phyloP scores from a whole-genome alignment of 192 early-diverging fungal species.

The Linnemannia schmuckeri region DNA sequence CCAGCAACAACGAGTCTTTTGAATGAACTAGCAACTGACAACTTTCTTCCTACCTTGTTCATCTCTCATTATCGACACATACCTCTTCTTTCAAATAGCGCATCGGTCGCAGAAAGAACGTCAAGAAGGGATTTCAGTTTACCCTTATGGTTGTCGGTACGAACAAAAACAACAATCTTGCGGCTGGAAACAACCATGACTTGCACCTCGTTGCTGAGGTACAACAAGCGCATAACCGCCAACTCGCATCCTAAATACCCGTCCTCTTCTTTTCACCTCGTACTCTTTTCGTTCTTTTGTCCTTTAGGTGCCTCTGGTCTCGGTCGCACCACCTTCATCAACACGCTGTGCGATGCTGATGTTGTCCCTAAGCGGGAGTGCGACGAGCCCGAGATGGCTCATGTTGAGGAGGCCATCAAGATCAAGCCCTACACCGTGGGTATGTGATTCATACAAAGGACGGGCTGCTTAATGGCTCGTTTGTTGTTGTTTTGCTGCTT shows the following conservation, averaged over 20 bases:
- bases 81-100: conserved; percentile 31
- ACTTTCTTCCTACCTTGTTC: neutral
- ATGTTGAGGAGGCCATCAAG: conserved; percentile 85
- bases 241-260: neutral
- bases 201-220: neutral
- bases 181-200: neutral
- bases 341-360: conserved; percentile 92
- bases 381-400: conserved; percentile 79
- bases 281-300: neutral
- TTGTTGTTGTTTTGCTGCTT: neutral
- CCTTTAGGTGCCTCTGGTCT: conserved; percentile 88
- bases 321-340: conserved; percentile 99
- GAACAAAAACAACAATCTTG: conserved; percentile 32
- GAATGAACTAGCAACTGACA: neutral
- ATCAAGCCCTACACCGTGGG: conserved; percentile 91
- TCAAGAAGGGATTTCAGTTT: conserved; percentile 96
- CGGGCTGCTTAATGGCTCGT: neutral
- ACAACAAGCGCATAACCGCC: neutral
- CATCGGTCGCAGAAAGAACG: conserved; percentile 83
- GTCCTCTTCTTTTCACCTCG: neutral
- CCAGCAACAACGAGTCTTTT: neutral
- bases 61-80: neutral
- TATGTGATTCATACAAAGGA: conserved; percentile 31
- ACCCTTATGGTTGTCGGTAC: conserved; percentile 97
- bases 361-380: conserved; percentile 77